Percentiles rank a stretch among this genome's conserved stretches.
Conservation (phyloP, 495 filamentous ascomycete species). For the Lophium mytilinum region DNA sequence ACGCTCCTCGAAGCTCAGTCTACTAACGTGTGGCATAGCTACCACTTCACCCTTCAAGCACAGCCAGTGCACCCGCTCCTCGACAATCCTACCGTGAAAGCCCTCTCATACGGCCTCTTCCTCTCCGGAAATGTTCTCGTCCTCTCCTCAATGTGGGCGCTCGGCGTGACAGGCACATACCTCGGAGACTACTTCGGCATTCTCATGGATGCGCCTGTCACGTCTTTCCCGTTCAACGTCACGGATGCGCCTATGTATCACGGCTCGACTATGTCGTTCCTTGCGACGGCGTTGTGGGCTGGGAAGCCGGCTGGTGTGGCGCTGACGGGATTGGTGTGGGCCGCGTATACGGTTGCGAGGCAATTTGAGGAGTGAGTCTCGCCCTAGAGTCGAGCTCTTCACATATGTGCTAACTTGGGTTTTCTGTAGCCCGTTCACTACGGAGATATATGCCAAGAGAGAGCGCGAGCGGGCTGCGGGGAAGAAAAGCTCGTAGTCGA, state of each 20-base stretch:
- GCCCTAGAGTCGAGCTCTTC: neutral
- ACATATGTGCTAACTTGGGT: constrained; percentile 12
- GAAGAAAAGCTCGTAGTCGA: constrained; percentile 35
- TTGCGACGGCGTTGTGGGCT: constrained; percentile 79
- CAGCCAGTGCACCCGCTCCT: constrained; percentile 70
- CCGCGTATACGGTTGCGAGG: constrained; percentile 75
- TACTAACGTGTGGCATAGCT: constrained; percentile 36
- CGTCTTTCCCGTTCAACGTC: constrained; percentile 91
- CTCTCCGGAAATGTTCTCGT: constrained; percentile 76
- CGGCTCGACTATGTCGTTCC: constrained; percentile 84
- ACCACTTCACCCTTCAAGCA: constrained; percentile 63
- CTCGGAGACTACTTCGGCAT: constrained; percentile 98
- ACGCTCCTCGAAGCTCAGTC: constrained; percentile 33
- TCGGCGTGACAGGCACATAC: constrained; percentile 96
- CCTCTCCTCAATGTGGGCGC: constrained; percentile 75
- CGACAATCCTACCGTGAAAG: constrained; percentile 41
- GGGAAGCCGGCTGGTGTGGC: constrained; percentile 83
- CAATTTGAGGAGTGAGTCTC: constrained; percentile 72
- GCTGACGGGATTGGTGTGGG: constrained; percentile 64
- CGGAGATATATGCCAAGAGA: constrained; percentile 87
- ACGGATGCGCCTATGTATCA: constrained; percentile 94
- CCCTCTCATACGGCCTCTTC: constrained; percentile 60
- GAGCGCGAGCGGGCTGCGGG: constrained; percentile 43
- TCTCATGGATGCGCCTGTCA: constrained; percentile 89
- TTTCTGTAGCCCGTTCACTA: constrained; percentile 71